phyloP scores from a whole-genome alignment of 768 basidiomycete species.

The Podaxis mareebaensis region DNA sequence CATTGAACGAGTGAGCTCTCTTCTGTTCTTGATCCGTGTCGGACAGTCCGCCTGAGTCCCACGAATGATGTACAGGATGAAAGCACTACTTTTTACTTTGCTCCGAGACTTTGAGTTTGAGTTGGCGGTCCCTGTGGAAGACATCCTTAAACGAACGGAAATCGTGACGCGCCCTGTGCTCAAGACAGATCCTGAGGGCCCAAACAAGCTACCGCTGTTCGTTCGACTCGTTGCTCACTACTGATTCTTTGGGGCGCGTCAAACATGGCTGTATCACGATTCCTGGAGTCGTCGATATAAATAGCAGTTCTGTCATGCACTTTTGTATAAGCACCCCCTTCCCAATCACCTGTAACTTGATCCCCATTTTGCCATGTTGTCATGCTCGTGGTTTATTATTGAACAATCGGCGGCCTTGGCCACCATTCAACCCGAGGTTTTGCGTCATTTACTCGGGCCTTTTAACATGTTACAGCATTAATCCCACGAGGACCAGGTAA shows the following conservation, averaged over 20 bases:
- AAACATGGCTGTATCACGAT: too few relatives aligned
- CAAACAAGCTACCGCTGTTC: conserved; percentile 45
- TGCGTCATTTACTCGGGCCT: too few relatives aligned
- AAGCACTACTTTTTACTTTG: conserved; percentile 46
- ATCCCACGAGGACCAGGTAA: neutral
- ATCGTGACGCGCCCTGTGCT: conserved; percentile 45
- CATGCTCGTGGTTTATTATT: neutral
- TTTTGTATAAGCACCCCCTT: neutral
- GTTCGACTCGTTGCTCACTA: conserved; percentile 21
- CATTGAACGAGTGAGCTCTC: conserved; percentile 50
- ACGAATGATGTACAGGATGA: conserved; percentile 22
- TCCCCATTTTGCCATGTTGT: neutral
- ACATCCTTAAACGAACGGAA: conserved; percentile 38
- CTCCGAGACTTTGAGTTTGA: conserved; percentile 56
- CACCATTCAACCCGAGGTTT: too few relatives aligned
- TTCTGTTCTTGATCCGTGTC: conserved; percentile 11
- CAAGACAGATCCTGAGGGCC: conserved; percentile 34
- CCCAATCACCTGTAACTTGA: neutral
- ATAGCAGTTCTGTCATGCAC: neutral
- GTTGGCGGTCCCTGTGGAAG: conserved; percentile 47
- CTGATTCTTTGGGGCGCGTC: neutral
- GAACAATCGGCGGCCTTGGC: neutral
- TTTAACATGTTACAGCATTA: neutral
- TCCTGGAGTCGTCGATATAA: neutral
- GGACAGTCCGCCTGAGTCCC: neutral